Percentiles rank a stretch among this genome's conserved stretches.
phyloP scores from a whole-genome alignment of 495 filamentous ascomycete genomes.

The Neurospora pannonica region DNA sequence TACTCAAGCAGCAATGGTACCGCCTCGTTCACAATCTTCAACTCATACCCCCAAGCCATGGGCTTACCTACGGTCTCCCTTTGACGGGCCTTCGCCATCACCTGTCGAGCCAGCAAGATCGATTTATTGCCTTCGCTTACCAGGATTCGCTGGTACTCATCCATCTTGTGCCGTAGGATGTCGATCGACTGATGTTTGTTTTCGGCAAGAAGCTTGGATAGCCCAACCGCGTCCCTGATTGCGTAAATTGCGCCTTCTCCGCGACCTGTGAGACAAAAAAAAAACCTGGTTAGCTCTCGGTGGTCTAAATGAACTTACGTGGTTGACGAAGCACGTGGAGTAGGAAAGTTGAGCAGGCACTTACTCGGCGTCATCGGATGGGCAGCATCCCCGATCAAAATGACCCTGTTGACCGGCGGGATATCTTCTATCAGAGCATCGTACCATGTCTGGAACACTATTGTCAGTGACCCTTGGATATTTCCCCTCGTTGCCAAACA shows the following conservation, averaged over 20 bases:
- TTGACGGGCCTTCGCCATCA: neutral
- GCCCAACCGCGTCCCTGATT: slow-evolving; percentile 18
- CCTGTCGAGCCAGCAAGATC: neutral
- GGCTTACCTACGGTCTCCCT: neutral
- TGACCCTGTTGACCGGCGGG: slow-evolving; percentile 30
- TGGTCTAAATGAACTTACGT: neutral
- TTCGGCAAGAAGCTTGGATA: slow-evolving; percentile 10
- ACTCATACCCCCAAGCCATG: slow-evolving; percentile 8
- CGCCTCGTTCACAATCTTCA: neutral
- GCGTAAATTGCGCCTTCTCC: slow-evolving; percentile 28
- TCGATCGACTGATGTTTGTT: slow-evolving; percentile 5
- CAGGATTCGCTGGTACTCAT: slow-evolving; percentile 12
- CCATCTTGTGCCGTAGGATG: slow-evolving; percentile 1
- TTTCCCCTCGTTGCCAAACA: neutral
- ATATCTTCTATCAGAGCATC: slow-evolving; percentile 12
- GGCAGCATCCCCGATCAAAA: slow-evolving; percentile 47
- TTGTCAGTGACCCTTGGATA: neutral
- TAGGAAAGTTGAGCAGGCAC: slow-evolving; percentile 8
- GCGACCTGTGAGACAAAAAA: slow-evolving; percentile 10
- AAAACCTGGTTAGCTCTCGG: neutral
- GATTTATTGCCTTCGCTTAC: slow-evolving; percentile 8
- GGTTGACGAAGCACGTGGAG: neutral
- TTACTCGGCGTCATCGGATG: slow-evolving; percentile 52
- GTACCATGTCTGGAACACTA: neutral
- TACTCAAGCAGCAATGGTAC: neutral